Base-by-base conservation (phyloP, 371 early-diverging fungal species). In the Phascolomyces articulosus region DNA sequence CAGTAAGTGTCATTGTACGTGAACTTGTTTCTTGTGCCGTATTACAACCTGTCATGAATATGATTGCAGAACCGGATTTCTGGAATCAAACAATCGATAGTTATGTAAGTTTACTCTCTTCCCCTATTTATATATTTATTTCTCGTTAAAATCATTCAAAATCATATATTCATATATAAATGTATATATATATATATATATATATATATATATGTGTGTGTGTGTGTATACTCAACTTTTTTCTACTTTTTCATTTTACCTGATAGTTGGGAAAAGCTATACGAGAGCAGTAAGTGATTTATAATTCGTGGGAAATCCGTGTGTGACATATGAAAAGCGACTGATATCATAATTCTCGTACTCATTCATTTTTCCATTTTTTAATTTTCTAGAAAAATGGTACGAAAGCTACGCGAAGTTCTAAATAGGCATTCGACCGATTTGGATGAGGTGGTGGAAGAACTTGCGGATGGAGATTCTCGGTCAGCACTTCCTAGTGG, bases 61-160 rank as follows among this genome's bases (percentile, higher is more conserved):
- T 85, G 64, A 48, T 95, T 27, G 81, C 91, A 0, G 96, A 95
- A 60, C 92, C 95, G 1, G 95, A 95, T 73, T 94, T 86, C 55
- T 89, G 92, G 87, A 95, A 95, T 72, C 89, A 90, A 65, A 82
- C 85, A 6, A 80, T 95, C 27, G 90, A 90, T 58, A 65, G 69
- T 11, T 83, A 84, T 74, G 88, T 87, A 78, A 72, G 85, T 67
- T 57, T 21, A 38, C 40, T 31, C 8, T 15, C 16, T n/a, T n/a
- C n/a, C n/a, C n/a, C n/a, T 44, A 18, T 44, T 44, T 44, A n/a
- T 44, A n/a, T n/a, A n/a, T n/a, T n/a, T n/a, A n/a, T n/a, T n/a
- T n/a, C n/a, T n/a, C n/a, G n/a, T n/a, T n/a, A n/a, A n/a, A n/a
- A n/a, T n/a, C n/a, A n/a, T n/a, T n/a, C n/a, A n/a, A n/a, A n/a